phyloP scores from a whole-genome alignment of 2,329 filamentous ascomycete species.

The Hypoxylon sp. region DNA sequence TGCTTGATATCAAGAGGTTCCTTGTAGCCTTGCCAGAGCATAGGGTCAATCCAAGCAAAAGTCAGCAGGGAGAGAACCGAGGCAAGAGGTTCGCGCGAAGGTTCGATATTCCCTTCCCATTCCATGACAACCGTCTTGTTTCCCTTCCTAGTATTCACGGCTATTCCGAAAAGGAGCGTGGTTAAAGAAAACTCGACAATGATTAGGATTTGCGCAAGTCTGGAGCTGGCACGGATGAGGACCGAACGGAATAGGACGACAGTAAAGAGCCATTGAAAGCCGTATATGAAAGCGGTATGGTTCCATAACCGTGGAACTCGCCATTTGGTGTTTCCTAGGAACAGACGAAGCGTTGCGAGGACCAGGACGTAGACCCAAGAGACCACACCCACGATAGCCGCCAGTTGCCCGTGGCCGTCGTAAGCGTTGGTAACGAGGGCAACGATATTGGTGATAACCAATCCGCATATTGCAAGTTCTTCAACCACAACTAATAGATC shows the following conservation, averaged over 20 bases:
- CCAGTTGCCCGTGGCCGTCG: constrained; percentile 68
- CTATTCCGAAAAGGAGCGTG: constrained; percentile 80
- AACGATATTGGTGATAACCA: constrained; percentile 77
- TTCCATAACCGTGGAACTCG: constrained; percentile 85
- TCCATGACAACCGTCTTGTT: constrained; percentile 91
- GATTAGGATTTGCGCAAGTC: constrained; percentile 71
- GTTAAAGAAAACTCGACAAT: constrained; percentile 81
- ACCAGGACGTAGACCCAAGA: constrained; percentile 86
- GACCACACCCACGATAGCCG: constrained; percentile 75
- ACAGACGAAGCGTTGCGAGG: constrained; percentile 79
- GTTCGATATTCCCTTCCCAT: constrained; percentile 89
- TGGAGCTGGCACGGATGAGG: constrained; percentile 80
- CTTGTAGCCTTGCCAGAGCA: constrained; percentile 90
- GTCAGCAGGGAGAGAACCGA: constrained; percentile 90
- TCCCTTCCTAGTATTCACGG: constrained; percentile 86
- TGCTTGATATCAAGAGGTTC: constrained; percentile 84
- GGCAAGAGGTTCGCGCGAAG: constrained; percentile 86
- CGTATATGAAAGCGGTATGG: constrained; percentile 89
- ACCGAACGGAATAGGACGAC: constrained; percentile 86
- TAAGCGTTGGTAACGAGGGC: constrained; percentile 73
- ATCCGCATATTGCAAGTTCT: constrained; percentile 77
- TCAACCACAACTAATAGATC: constrained; percentile 78
- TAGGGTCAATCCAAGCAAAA: constrained; percentile 90
- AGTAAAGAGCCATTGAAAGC: constrained; percentile 82
- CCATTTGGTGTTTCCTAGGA: constrained; percentile 73